Evolutionary conservation across 208 protist species (phyloP).

Genomic region (Kentomonas sorsogonicus): DNA sequence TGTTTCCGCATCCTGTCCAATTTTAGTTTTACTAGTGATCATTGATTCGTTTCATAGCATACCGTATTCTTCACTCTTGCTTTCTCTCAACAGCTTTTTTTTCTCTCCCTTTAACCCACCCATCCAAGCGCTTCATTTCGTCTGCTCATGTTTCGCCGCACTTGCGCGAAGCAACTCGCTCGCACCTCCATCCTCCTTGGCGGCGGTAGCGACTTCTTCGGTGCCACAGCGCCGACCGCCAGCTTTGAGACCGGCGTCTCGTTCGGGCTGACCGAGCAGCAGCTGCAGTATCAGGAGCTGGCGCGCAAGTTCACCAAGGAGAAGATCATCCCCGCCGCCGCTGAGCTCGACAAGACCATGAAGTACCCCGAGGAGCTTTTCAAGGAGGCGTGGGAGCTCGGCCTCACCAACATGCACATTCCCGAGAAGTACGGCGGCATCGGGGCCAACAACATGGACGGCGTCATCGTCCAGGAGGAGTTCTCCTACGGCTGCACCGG

Average conservation of each 20-base stretch:
- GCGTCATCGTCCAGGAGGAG: constrained; percentile 79
- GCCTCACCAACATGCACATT: constrained; percentile 83
- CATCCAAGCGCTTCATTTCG: too few species aligned
- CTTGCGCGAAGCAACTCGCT: too few species aligned
- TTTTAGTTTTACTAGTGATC: too few species aligned
- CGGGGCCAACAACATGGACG: constrained; percentile 61
- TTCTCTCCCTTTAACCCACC: not conserved
- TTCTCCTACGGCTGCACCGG: constrained; percentile 83
- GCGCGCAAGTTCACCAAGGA: constrained; percentile 76
- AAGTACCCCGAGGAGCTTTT: constrained; percentile 70
- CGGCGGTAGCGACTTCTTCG: too few species aligned
- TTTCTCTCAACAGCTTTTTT: not conserved
- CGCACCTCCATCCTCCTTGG: too few species aligned
- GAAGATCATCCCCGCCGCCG: constrained; percentile 64
- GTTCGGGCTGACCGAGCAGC: constrained; percentile 74
- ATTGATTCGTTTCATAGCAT: too few species aligned
- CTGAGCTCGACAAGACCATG: constrained; percentile 67
- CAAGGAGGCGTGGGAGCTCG: constrained; percentile 79
- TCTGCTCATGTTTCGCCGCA: too few species aligned
- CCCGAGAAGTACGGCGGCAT: constrained; percentile 78
- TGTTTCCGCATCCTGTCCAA: too few species aligned
- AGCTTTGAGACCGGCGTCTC: constrained; percentile 43
- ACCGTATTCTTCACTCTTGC: not conserved
- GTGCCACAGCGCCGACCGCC: too few species aligned
- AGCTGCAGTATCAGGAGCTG: constrained; percentile 63